phyloP scores from a whole-genome alignment of 176 grass and related monocot species.

The Chloris gayana region DNA sequence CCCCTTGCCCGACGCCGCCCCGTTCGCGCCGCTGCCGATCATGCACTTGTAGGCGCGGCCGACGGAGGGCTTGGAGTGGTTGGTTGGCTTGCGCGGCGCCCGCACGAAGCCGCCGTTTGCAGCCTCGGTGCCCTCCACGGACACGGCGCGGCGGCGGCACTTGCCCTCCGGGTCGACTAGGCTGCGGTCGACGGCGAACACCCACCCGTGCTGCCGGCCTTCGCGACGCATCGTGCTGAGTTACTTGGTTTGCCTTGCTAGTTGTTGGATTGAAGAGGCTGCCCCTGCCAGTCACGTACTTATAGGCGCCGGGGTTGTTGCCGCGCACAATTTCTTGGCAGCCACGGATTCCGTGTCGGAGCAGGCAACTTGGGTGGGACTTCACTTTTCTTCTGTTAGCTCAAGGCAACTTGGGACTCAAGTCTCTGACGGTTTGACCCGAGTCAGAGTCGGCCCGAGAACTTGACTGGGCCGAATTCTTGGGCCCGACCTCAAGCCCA shows the following conservation, averaged over 20 bases:
- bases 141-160: slow-evolving; percentile 24
- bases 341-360: neutral
- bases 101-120: slow-evolving; percentile 40
- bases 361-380: too few relatives aligned
- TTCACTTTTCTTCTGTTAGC: too few relatives aligned
- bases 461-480: neutral
- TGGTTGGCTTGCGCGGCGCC: slow-evolving; percentile 43
- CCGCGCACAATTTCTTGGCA: neutral
- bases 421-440: neutral
- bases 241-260: neutral
- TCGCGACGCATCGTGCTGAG: slow-evolving; percentile 37
- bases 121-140: neutral
- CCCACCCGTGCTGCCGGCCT: slow-evolving; percentile 43
- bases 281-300: neutral
- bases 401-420: slow-evolving; percentile 34
- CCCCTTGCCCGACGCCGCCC: neutral
- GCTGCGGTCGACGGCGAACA: slow-evolving; percentile 26
- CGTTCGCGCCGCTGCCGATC: neutral
- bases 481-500: neutral
- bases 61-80: slow-evolving; percentile 43
- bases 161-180: slow-evolving; percentile 29
- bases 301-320: neutral
- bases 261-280: neutral
- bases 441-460: neutral
- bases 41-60: neutral